phyloP scores from a whole-genome alignment of 2,329 filamentous ascomycete genomes.

The Orbilia ellipsospora region DNA sequence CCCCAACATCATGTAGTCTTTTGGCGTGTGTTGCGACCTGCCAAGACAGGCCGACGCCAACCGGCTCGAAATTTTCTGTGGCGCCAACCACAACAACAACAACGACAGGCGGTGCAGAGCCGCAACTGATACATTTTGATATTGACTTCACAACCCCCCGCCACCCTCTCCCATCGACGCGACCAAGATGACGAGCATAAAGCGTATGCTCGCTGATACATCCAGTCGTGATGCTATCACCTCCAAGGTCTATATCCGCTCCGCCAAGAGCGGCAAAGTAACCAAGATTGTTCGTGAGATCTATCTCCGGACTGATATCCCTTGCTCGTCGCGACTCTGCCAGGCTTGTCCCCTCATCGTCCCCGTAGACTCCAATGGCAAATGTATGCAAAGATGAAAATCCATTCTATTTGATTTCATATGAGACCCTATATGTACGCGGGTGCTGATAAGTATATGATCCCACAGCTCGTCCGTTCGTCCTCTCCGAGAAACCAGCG shows the following conservation, averaged over 20 bases:
- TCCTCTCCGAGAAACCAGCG: conserved; percentile 88
- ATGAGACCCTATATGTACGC: background rate
- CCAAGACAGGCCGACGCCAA: conserved; percentile 41
- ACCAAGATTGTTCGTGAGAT: conserved; percentile 98
- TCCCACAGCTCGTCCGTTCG: conserved; percentile 76
- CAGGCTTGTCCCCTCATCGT: conserved; percentile 77
- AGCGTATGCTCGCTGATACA: conserved; percentile 69
- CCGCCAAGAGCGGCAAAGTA: conserved; percentile 94
- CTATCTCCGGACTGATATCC: conserved; percentile 95
- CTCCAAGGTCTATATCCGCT: conserved; percentile 95
- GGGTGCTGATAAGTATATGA: conserved; percentile 17
- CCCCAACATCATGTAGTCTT: background rate
- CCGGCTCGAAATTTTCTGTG: conserved; percentile 25
- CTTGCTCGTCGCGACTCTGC: conserved; percentile 93
- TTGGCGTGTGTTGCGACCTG: conserved; percentile 32
- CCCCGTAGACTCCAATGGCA: conserved; percentile 80
- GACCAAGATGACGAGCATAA: conserved; percentile 72
- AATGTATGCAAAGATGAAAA: conserved; percentile 67
- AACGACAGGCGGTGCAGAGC: conserved; percentile 13
- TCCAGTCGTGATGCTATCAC: conserved; percentile 78
- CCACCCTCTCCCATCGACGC: conserved; percentile 4
- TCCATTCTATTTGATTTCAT: no score
- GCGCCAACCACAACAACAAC: conserved; percentile 4
- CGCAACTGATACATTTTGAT: conserved; percentile 20
- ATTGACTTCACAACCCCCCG: conserved; percentile 15